These are phyloP conservation scores for Leccinum solheimii DNA, from an alignment of 1,284 basidiomycete genomes.

Conservation along the genomic window DNA sequence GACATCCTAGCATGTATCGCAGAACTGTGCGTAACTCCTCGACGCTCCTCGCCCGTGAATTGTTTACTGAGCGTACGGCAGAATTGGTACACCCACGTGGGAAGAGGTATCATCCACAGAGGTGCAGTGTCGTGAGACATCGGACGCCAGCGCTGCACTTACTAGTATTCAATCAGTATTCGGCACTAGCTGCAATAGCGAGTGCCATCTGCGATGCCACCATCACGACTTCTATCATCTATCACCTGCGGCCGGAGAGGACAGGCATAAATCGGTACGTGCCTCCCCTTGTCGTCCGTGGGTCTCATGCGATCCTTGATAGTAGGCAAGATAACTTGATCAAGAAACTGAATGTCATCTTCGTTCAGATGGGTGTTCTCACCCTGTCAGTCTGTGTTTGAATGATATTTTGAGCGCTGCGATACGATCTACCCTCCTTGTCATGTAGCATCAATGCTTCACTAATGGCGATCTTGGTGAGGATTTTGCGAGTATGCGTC, in stretches of 20 bases:
- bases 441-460: slow-evolving; percentile 16
- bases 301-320: neutral
- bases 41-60: neutral
- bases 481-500: neutral
- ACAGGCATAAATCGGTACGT: slow-evolving; percentile 18
- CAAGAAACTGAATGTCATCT: slow-evolving; percentile 17
- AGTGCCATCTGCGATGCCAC: slow-evolving; percentile 22
- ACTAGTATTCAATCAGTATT: slow-evolving; percentile 1
- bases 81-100: slow-evolving; percentile 14
- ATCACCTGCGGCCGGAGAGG: slow-evolving; percentile 20
- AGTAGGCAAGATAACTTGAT: slow-evolving; percentile 10
- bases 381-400: slow-evolving; percentile 15
- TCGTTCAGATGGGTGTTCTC: slow-evolving; percentile 30
- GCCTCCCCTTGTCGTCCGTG: neutral
- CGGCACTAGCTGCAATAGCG: slow-evolving; percentile 6
- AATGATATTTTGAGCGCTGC: neutral
- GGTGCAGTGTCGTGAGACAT: slow-evolving; percentile 4
- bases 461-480: slow-evolving; percentile 15
- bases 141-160: neutral
- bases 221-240: slow-evolving; percentile 24
- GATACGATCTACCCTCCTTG: neutral
- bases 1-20: slow-evolving; percentile 5
- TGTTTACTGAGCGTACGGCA: neutral
- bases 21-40: slow-evolving; percentile 7
- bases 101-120: neutral